Conservation (phyloP, 371 early-diverging fungal species). For the Saksenaea vasiformis region DNA sequence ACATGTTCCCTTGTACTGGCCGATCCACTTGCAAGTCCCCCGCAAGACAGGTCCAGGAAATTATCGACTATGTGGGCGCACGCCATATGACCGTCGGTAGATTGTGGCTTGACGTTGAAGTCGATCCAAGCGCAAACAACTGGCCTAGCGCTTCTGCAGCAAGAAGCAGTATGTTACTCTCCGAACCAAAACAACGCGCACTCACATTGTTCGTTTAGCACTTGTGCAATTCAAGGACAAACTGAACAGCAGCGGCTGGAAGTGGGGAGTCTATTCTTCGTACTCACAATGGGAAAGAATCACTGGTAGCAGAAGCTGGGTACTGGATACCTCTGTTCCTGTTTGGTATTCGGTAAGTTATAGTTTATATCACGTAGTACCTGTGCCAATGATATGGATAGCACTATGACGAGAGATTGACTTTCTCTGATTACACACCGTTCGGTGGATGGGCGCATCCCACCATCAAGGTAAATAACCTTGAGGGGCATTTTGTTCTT, state of each 20-base stretch:
- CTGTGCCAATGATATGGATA: too few relatives aligned
- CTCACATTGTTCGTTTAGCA: not conserved
- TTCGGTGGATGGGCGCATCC: conserved; percentile 30
- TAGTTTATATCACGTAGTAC: too few relatives aligned
- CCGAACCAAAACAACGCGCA: not conserved
- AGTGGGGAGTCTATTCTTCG: conserved; percentile 28
- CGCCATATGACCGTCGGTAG: conserved; percentile 21
- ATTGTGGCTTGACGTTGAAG: conserved; percentile 29
- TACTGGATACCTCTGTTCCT: conserved; percentile 18
- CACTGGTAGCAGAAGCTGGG: conserved; percentile 18
- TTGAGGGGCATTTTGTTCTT: too few relatives aligned
- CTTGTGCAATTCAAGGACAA: conserved; percentile 19
- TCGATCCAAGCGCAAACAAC: conserved; percentile 24
- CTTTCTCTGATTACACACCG: conserved; percentile 17
- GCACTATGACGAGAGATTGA: conserved; percentile 18
- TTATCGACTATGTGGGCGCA: conserved; percentile 13
- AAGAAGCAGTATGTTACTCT: conserved; percentile 8
- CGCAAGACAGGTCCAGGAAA: conserved; percentile 20
- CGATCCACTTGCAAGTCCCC: conserved; percentile 28
- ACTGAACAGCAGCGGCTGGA: conserved; percentile 16
- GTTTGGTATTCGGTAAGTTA: conserved; percentile 27
- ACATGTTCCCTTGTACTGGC: conserved; percentile 32
- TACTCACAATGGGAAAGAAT: conserved; percentile 20
- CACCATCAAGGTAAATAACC: conserved; percentile 19
- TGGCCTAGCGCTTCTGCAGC: conserved; percentile 19